Conservation (phyloP, 495 filamentous ascomycete genomes). For the Daldinia vernicosa region DNA sequence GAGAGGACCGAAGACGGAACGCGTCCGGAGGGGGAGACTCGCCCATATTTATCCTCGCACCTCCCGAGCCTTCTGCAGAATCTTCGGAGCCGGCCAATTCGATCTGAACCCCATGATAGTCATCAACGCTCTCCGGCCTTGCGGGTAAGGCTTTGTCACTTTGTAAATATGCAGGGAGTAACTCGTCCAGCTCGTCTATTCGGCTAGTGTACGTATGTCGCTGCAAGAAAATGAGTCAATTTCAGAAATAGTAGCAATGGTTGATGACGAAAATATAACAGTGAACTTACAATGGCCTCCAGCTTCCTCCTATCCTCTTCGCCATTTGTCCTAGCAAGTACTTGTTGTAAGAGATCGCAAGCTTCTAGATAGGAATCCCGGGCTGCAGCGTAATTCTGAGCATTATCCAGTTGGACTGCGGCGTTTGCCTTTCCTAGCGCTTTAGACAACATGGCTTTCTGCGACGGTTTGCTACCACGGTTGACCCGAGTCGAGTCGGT, state of each 20-base stretch:
- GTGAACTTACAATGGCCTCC: constrained; percentile 84
- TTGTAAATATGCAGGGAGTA: constrained; percentile 66
- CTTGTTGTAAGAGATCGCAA: constrained; percentile 83
- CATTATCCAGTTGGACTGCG: constrained; percentile 93
- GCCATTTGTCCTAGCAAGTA: constrained; percentile 82
- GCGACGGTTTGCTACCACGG: constrained; percentile 62
- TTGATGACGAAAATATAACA: background rate
- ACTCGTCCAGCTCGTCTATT: constrained; percentile 80
- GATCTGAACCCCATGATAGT: constrained; percentile 63
- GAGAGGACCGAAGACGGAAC: constrained; percentile 40
- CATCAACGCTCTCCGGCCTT: constrained; percentile 73
- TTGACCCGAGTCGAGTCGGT: constrained; percentile 49
- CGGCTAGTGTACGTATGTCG: constrained; percentile 88
- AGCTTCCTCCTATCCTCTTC: constrained; percentile 89
- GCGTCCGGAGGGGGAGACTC: constrained; percentile 36
- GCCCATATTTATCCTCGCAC: constrained; percentile 54
- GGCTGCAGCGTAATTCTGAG: constrained; percentile 90
- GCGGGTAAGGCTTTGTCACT: constrained; percentile 79
- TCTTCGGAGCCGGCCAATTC: constrained; percentile 62
- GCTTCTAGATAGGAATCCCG: constrained; percentile 93
- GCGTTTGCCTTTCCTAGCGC: constrained; percentile 95
- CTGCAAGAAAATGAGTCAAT: constrained; percentile 54
- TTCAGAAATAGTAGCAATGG: background rate
- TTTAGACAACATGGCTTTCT: constrained; percentile 96
- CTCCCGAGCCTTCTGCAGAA: constrained; percentile 55